Percentiles rank a stretch among this genome's conserved stretches.
Evolutionary conservation across 164 flowering plant species (phyloP).

Genomic region (Malania oleifera): DNA sequence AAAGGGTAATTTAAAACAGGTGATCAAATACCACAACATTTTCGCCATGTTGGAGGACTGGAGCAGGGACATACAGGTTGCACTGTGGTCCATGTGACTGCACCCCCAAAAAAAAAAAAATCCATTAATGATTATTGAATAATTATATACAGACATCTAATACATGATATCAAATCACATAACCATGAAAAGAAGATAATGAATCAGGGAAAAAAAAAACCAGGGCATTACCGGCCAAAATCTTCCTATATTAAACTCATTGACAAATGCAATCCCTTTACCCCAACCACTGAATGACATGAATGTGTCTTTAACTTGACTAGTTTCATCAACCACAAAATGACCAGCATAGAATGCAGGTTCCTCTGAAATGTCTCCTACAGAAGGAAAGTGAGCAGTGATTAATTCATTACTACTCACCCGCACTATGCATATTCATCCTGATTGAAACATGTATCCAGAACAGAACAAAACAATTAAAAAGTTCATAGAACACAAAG

Average conservation of each 20-base stretch:
- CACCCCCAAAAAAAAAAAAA: no score
- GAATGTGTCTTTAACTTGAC: conserved; percentile 59
- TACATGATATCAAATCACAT: not conserved
- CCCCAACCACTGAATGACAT: conserved; percentile 80
- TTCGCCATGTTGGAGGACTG: conserved; percentile 58
- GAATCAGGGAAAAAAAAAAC: not conserved
- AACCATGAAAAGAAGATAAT: not conserved
- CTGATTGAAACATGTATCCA: not conserved
- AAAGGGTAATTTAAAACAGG: no score
- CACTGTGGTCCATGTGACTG: conserved; percentile 90
- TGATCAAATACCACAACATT: conserved; percentile 68
- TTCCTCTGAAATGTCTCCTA: conserved; percentile 32
- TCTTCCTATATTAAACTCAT: conserved; percentile 78
- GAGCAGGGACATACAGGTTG: conserved; percentile 91
- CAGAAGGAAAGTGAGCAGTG: conserved; percentile 9
- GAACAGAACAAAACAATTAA: not conserved
- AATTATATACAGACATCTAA: not conserved
- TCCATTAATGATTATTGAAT: not conserved
- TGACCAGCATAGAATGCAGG: conserved; percentile 63
- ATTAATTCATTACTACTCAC: not conserved
- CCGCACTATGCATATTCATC: not conserved
- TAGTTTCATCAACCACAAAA: conserved; percentile 31
- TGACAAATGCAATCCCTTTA: conserved; percentile 81
- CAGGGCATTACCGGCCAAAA: conserved; percentile 73
- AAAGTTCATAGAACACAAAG: not conserved